Percentiles rank a stretch among this genome's conserved stretches.
Evolutionary conservation across 371 early-diverging fungal species (phyloP).

Genomic region (Mortierella polycephala): DNA sequence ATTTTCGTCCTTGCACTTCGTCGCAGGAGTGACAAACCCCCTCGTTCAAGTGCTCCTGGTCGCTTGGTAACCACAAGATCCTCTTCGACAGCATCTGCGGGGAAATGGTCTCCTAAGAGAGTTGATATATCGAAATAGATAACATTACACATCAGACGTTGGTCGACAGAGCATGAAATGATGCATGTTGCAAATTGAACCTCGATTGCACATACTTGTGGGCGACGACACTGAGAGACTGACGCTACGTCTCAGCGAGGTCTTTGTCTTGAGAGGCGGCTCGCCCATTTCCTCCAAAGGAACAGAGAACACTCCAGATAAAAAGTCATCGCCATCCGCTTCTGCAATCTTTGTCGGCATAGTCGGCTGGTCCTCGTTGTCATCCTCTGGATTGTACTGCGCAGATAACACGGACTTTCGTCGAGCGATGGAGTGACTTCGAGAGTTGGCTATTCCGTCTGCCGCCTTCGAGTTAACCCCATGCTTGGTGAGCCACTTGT

Average conservation of each 20-base stretch:
- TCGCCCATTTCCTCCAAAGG: slow-evolving; percentile 43
- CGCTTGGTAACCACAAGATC: slow-evolving; percentile 28
- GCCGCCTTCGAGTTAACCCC: slow-evolving; percentile 23
- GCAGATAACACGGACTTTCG: slow-evolving; percentile 48
- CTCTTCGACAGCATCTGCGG: slow-evolving; percentile 25
- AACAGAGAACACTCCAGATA: slow-evolving; percentile 29
- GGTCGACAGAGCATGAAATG: not conserved
- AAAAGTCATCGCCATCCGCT: slow-evolving; percentile 20
- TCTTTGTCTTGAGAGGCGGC: slow-evolving; percentile 41
- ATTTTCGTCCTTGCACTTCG: slow-evolving; percentile 50
- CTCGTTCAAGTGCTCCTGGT: slow-evolving; percentile 28
- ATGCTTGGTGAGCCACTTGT: slow-evolving; percentile 44
- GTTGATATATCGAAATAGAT: not conserved
- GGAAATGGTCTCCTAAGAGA: slow-evolving; percentile 24
- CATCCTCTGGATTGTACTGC: slow-evolving; percentile 47
- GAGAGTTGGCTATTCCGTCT: slow-evolving; percentile 13
- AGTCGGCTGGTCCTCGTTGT: slow-evolving; percentile 31
- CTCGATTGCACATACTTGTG: slow-evolving; percentile 26
- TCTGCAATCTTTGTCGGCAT: slow-evolving; percentile 21
- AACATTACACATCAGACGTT: not conserved
- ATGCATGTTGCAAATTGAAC: not conserved
- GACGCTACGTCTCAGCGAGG: slow-evolving; percentile 42
- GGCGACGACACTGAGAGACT: slow-evolving; percentile 46
- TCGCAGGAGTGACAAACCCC: slow-evolving; percentile 38
- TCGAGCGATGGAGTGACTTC: slow-evolving; percentile 29